Percentiles rank a stretch among this genome's conserved stretches.
Conservation (phyloP, 2,329 filamentous ascomycete genomes). For the Gaeumannomyces tritici region DNA sequence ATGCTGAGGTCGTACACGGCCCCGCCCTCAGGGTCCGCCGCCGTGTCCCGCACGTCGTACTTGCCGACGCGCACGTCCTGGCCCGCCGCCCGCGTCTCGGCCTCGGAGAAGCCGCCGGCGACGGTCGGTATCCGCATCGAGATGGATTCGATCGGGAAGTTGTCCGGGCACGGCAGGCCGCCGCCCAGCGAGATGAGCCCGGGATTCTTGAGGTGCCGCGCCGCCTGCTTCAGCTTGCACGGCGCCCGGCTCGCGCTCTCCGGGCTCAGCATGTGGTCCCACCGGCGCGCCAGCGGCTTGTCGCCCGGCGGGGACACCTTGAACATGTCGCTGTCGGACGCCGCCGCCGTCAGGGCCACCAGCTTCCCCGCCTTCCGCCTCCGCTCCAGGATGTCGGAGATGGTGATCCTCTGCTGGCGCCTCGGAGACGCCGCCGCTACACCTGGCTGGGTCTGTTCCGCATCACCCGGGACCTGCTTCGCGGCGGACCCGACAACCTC, state of each 20-base stretch:
- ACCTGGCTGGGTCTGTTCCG: constrained; percentile 10
- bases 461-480: constrained; percentile 11
- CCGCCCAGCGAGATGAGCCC: constrained; percentile 88
- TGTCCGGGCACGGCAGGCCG: constrained; percentile 77
- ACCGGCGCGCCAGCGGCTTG: constrained; percentile 72
- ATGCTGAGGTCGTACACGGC: constrained; percentile 66
- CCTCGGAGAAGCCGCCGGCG: constrained; percentile 55
- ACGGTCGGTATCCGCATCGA: constrained; percentile 63
- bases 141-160: constrained; percentile 84
- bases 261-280: constrained; percentile 58
- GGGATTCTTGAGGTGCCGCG: constrained; percentile 67
- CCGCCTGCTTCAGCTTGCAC: constrained; percentile 75
- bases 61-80: constrained; percentile 62
- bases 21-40: constrained; percentile 11
- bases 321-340: constrained; percentile 73
- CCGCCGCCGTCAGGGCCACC: constrained; percentile 66
- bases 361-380: constrained; percentile 64
- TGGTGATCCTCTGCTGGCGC: constrained; percentile 32
- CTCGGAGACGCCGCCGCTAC: neutral
- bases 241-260: constrained; percentile 54
- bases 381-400: constrained; percentile 57
- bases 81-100: constrained; percentile 49
- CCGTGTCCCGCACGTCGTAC: constrained; percentile 58
- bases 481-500: constrained; percentile 8
- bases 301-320: constrained; percentile 46